These are phyloP conservation scores for Phialophora verrucosa DNA, from an alignment of 2,329 filamentous ascomycete genomes.

Conservation along the genomic window DNA sequence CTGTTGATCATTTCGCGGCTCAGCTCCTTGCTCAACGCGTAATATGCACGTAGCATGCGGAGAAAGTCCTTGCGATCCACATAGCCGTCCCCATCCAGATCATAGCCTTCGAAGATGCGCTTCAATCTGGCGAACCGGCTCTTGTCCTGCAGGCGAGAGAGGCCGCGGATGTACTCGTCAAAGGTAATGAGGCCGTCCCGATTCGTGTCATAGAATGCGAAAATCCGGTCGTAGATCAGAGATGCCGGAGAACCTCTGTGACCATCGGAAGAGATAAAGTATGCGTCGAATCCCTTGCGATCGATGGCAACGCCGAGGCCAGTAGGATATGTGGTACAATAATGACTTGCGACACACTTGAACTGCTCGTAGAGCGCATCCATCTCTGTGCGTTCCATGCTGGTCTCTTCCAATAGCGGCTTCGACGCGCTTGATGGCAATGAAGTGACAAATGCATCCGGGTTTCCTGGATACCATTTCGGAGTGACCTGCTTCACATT, in stretches of 20 bases:
- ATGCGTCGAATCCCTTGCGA: constrained; percentile 88
- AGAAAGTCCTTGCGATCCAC: constrained; percentile 86
- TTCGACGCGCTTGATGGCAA: constrained; percentile 72
- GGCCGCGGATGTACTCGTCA: constrained; percentile 83
- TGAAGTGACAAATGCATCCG: constrained; percentile 69
- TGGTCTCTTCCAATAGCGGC: constrained; percentile 72
- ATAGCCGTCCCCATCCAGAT: constrained; percentile 85
- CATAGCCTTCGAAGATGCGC: constrained; percentile 85
- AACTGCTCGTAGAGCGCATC: constrained; percentile 98
- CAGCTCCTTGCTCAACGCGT: constrained; percentile 86
- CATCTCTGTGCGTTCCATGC: constrained; percentile 82
- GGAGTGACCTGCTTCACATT: constrained; percentile 81
- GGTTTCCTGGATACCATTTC: constrained; percentile 87
- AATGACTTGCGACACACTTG: constrained; percentile 86
- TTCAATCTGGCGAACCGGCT: constrained; percentile 67
- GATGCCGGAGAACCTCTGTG: constrained; percentile 79
- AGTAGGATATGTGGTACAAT: constrained; percentile 81
- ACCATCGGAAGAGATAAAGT: constrained; percentile 84
- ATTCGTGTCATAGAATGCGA: constrained; percentile 93
- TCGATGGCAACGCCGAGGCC: constrained; percentile 83
- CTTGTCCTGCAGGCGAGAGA: constrained; percentile 68
- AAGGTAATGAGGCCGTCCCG: constrained; percentile 89
- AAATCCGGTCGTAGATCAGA: constrained; percentile 94
- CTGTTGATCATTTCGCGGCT: constrained; percentile 81
- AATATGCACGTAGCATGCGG: constrained; percentile 90